phyloP scores from a whole-genome alignment of 495 filamentous ascomycete genomes.

The Aspergillus hancockii region DNA sequence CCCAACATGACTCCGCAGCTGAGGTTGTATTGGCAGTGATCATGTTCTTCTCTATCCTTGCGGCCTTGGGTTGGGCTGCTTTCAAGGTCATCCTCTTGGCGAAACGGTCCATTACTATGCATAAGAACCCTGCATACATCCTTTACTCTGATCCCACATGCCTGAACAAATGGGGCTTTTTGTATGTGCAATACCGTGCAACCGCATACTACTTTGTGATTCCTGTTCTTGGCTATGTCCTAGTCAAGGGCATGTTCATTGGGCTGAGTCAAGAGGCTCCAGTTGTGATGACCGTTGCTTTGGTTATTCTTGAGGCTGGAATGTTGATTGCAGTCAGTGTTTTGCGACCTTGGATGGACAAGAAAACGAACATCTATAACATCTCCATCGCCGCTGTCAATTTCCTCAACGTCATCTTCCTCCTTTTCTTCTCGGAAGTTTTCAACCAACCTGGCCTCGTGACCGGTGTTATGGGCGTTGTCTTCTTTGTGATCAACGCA shows the following conservation, averaged over 20 bases:
- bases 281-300: constrained; percentile 78
- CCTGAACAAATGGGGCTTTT: constrained; percentile 97
- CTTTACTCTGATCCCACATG: constrained; percentile 91
- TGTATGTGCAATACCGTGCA: constrained; percentile 96
- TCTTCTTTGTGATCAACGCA: constrained; percentile 92
- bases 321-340: constrained; percentile 78
- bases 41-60: constrained; percentile 80
- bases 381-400: constrained; percentile 89
- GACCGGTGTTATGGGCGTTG: constrained; percentile 88
- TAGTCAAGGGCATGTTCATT: constrained; percentile 91
- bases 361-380: constrained; percentile 97
- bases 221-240: constrained; percentile 73
- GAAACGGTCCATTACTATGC: constrained; percentile 82
- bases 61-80: constrained; percentile 82
- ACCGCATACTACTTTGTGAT: constrained; percentile 97
- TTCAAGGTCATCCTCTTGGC: constrained; percentile 89
- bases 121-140: constrained; percentile 97
- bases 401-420: constrained; percentile 86
- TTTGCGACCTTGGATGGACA: constrained; percentile 97
- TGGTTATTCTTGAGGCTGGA: constrained; percentile 82
- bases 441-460: constrained; percentile 87
- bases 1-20: constrained; percentile 78
- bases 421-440: constrained; percentile 79
- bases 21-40: constrained; percentile 87
- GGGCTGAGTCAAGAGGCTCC: constrained; percentile 74